phyloP scores from a whole-genome alignment of 202 grass and related monocot genomes.

The Panicum virgatum region DNA sequence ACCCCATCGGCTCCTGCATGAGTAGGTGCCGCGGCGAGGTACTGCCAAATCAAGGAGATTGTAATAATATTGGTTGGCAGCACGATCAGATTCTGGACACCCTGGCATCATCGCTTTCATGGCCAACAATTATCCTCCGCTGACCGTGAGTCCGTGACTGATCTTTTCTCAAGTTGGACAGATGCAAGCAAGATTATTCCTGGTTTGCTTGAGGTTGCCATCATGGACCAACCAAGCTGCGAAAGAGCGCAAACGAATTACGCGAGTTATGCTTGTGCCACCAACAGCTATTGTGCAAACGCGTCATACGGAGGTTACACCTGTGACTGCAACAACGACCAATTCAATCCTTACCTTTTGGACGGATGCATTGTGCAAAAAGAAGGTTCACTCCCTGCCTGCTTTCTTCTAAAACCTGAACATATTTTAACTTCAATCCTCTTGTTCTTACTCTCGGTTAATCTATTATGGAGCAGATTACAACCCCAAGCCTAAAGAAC shows the following conservation, averaged over 20 bases:
- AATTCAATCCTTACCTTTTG: not conserved
- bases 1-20: not conserved
- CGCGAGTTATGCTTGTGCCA: not conserved
- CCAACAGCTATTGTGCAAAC: not conserved
- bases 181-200: fast-evolving
- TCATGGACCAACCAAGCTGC: conserved; percentile 25
- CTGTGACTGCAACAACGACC: not conserved
- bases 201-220: fast-evolving
- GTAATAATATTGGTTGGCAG: not conserved
- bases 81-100: not conserved
- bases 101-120: not conserved
- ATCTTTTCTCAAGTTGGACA: not conserved
- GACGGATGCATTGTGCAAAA: not conserved
- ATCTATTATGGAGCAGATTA: not conserved
- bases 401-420: not conserved
- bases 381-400: not conserved
- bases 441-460: not conserved
- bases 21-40: not conserved
- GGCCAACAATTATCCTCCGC: too few species aligned
- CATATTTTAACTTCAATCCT: not conserved
- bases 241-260: not conserved
- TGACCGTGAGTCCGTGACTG: too few species aligned
- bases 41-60: not conserved
- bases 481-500: not conserved
- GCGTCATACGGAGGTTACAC: not conserved